Evolutionary conservation across 768 basidiomycete genomes (phyloP).

Genomic region (Pholiota microspora): DNA sequence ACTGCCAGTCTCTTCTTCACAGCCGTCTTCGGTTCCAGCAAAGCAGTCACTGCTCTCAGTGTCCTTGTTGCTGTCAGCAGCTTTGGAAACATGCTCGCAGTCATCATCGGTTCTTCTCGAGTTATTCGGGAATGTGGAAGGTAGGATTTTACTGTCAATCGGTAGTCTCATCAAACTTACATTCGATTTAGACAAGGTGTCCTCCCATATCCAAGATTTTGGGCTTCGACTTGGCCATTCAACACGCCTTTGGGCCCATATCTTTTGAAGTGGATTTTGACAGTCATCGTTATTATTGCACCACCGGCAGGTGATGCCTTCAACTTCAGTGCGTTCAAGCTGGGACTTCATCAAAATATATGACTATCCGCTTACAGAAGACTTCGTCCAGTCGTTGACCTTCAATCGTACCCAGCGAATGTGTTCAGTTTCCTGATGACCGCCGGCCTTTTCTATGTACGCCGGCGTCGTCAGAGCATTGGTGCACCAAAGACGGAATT

Average conservation of each 20-base stretch:
- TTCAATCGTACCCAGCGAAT: constrained; percentile 39
- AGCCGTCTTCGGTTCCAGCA: constrained; percentile 42
- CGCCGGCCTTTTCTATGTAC: constrained; percentile 33
- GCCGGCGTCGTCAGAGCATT: constrained; percentile 28
- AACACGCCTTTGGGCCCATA: constrained; percentile 48
- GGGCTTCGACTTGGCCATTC: constrained; percentile 49
- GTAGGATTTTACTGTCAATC: constrained; percentile 9
- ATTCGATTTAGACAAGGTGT: constrained; percentile 38
- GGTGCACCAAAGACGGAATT: constrained; percentile 33
- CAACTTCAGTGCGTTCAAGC: constrained; percentile 35
- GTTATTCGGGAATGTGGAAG: constrained; percentile 45
- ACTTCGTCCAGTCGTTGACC: constrained; percentile 28
- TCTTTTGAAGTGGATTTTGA: constrained; percentile 42
- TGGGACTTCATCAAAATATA: background rate
- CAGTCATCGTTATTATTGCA: constrained; percentile 46
- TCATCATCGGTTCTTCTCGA: constrained; percentile 40
- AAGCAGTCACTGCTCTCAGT: constrained; percentile 32
- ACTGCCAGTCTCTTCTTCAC: constrained; percentile 50
- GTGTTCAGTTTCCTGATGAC: constrained; percentile 34
- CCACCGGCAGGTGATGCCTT: constrained; percentile 43
- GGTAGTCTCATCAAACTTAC: background rate
- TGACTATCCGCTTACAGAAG: background rate
- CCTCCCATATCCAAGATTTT: constrained; percentile 49
- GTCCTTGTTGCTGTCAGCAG: constrained; percentile 38
- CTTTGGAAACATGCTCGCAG: constrained; percentile 37